These are phyloP conservation scores for Acanthamoeba royreba DNA, from an alignment of 208 protist species.

Conservation along the genomic window DNA sequence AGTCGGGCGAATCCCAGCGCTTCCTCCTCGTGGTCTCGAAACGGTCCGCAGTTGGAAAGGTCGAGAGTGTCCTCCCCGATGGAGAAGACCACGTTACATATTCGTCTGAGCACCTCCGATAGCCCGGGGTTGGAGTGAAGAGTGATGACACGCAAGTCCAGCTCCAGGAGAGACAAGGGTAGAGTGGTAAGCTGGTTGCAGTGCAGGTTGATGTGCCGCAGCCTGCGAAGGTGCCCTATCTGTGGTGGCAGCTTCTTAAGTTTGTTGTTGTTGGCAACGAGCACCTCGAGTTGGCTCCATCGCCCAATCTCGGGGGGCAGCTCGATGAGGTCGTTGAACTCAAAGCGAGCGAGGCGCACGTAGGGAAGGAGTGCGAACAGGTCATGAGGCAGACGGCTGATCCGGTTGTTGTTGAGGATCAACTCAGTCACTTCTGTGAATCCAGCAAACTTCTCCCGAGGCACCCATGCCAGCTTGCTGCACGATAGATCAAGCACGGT, in stretches of 20 bases:
- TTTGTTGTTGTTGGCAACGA: background rate
- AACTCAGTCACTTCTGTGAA: background rate
- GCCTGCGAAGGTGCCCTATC: background rate
- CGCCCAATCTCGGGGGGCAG: background rate
- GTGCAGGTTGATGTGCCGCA: background rate
- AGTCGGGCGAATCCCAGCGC: background rate
- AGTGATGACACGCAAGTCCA: background rate
- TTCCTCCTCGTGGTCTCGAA: background rate
- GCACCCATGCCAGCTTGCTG: background rate
- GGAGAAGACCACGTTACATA: background rate
- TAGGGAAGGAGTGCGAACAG: background rate
- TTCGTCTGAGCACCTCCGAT: background rate
- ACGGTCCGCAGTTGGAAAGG: background rate
- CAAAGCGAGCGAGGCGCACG: background rate
- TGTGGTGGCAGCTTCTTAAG: background rate
- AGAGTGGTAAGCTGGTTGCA: background rate
- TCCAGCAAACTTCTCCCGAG: background rate
- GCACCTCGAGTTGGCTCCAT: background rate
- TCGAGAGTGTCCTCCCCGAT: background rate
- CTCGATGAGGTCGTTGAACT: background rate
- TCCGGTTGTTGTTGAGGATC: background rate
- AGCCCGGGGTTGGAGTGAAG: background rate
- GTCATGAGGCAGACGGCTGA: background rate
- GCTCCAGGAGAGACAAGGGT: background rate
- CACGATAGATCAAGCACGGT: background rate